These are phyloP conservation scores for Penicillium crustosum DNA, from an alignment of 2,329 filamentous ascomycete species.

Conservation along the genomic window DNA sequence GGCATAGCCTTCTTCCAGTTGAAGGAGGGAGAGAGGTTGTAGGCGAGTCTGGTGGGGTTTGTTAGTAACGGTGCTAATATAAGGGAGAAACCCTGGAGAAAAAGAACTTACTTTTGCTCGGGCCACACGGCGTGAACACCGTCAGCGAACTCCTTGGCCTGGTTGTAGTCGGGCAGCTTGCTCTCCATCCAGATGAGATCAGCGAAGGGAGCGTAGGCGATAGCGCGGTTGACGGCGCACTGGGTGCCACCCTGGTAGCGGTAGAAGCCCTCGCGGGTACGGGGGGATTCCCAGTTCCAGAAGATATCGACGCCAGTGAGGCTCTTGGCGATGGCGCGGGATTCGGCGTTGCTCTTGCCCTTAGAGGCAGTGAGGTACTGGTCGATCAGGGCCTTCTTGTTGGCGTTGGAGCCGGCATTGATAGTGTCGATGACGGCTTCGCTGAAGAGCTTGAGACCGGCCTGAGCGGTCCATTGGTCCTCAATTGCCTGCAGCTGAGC, in stretches of 20 bases:
- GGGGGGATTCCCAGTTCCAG: conserved; percentile 94
- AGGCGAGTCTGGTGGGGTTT: conserved; percentile 67
- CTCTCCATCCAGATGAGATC: conserved; percentile 99
- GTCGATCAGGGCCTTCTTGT: conserved; percentile 67
- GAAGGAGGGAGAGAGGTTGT: conserved; percentile 98
- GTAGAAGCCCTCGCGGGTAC: conserved; percentile 95
- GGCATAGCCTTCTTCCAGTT: conserved; percentile 99
- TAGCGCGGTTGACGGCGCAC: conserved; percentile 84
- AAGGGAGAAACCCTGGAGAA: background rate
- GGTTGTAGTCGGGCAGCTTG: conserved; percentile 86
- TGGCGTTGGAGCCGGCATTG: conserved; percentile 60
- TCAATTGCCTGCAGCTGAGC: conserved; percentile 84
- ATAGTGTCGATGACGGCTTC: conserved; percentile 85
- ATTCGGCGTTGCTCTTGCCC: conserved; percentile 84
- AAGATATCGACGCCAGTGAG: conserved; percentile 77
- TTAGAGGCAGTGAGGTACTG: conserved; percentile 67
- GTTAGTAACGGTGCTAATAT: conserved; percentile 15
- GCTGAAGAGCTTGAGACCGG: conserved; percentile 82
- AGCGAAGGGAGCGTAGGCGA: conserved; percentile 89
- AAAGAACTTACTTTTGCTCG: conserved; percentile 79
- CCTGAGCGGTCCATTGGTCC: conserved; percentile 78
- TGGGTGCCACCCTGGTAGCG: conserved; percentile 86
- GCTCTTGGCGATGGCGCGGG: conserved; percentile 73
- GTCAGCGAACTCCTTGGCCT: conserved; percentile 89
- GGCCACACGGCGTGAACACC: conserved; percentile 94